These are phyloP conservation scores for Epichloe scottii DNA, from an alignment of 2,329 filamentous ascomycete genomes.

Conservation along the genomic window DNA sequence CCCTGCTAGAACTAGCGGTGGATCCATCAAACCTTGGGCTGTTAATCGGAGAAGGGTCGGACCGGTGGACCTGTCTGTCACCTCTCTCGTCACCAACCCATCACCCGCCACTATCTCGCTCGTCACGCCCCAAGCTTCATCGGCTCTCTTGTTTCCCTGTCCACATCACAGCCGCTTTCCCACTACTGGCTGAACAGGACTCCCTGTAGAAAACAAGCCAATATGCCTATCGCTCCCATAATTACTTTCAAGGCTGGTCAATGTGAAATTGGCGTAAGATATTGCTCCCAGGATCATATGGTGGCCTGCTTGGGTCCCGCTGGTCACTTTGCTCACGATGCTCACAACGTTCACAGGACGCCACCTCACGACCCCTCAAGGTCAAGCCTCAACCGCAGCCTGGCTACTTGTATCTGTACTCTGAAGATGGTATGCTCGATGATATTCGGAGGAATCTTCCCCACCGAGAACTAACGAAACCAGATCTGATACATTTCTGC, in stretches of 20 bases:
- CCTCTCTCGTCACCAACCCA: not conserved
- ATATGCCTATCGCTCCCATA: slow-evolving; percentile 73
- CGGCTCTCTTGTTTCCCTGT: not conserved
- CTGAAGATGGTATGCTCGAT: slow-evolving; percentile 59
- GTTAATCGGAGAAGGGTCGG: slow-evolving; percentile 11
- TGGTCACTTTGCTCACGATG: slow-evolving; percentile 9
- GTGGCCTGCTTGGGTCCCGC: not conserved
- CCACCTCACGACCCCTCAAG: slow-evolving; percentile 39
- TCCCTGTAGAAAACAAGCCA: slow-evolving; percentile 4
- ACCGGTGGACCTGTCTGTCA: no score
- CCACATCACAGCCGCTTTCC: not conserved
- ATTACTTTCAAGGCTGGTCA: slow-evolving; percentile 94
- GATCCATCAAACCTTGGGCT: not conserved
- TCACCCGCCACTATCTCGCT: slow-evolving; percentile 11
- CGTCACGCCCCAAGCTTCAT: not conserved
- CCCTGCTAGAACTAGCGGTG: not conserved
- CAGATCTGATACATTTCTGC: slow-evolving; percentile 89
- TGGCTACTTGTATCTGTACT: slow-evolving; percentile 87
- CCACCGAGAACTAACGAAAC: not conserved
- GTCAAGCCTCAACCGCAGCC: slow-evolving; percentile 60
- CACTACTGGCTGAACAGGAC: not conserved
- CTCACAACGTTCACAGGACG: slow-evolving; percentile 1
- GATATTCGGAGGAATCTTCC: not conserved
- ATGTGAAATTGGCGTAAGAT: slow-evolving; percentile 69
- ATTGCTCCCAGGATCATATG: not conserved